A percentile compares a stretch with the other conserved stretches of the same genome.
Conservation (phyloP, 441 rosid species). For the Jatropha multifida region DNA sequence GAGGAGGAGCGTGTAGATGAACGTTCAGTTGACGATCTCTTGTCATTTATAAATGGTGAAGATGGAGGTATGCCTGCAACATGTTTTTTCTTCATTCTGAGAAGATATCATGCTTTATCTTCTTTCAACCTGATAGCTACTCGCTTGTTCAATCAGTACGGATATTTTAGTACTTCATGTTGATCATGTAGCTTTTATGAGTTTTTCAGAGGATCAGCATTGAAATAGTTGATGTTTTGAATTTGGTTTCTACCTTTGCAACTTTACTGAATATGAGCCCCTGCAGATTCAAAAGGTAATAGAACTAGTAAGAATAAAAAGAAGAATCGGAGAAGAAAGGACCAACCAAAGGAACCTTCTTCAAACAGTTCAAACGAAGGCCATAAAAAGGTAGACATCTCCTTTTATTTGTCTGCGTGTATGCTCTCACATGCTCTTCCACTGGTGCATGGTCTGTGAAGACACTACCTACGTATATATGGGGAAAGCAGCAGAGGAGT, state of each 20-base stretch:
- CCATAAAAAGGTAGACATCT: conserved; percentile 41
- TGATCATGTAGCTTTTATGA: neutral
- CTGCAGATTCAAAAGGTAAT: conserved; percentile 67
- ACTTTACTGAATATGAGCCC: conserved; percentile 17
- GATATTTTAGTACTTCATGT: neutral
- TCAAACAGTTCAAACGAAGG: conserved; percentile 37
- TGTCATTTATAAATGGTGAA: conserved; percentile 80
- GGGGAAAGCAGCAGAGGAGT: neutral
- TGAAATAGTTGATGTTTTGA: conserved; percentile 4
- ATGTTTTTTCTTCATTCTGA: neutral
- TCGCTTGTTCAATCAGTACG: conserved; percentile 3
- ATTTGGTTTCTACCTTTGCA: neutral
- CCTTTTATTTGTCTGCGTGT: conserved; percentile 1
- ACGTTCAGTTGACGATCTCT: conserved; percentile 89
- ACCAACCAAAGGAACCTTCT: conserved; percentile 46
- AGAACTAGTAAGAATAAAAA: conserved; percentile 69
- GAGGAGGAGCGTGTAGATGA: conserved; percentile 80
- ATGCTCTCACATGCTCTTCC: neutral
- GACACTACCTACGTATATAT: neutral
- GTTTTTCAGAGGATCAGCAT: neutral
- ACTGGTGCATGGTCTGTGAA: neutral
- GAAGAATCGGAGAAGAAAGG: conserved; percentile 75
- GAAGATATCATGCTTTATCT: neutral
- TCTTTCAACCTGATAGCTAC: conserved; percentile 13
- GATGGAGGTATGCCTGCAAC: conserved; percentile 46